A percentile compares a stretch with the other conserved stretches of the same genome.
phyloP scores from a whole-genome alignment of 73 alveolate species.

The Diophrys appendiculata region DNA sequence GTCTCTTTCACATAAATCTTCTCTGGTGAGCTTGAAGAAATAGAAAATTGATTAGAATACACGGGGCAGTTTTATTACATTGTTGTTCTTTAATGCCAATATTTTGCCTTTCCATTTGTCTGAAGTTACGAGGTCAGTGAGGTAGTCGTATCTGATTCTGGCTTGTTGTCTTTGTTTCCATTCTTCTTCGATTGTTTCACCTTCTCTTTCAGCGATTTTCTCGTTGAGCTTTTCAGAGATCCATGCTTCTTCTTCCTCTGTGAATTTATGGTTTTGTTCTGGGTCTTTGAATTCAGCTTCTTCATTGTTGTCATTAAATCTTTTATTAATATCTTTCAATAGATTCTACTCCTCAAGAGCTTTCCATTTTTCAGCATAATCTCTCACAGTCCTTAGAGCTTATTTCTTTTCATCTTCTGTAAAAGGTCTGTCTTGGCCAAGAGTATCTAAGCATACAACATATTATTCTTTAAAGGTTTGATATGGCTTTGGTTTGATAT shows the following conservation, averaged over 20 bases:
- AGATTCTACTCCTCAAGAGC: conserved; percentile 74
- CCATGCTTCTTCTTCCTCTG: conserved; percentile 6
- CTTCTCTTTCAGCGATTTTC: neutral
- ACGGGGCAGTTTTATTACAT: conserved; percentile 78
- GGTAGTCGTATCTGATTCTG: conserved; percentile 41
- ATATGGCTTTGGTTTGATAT: conserved; percentile 75
- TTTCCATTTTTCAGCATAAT: conserved; percentile 76
- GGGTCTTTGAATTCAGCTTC: conserved; percentile 23
- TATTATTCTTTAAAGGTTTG: conserved; percentile 64
- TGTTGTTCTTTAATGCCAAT: conserved; percentile 61
- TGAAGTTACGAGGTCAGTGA: conserved; percentile 41
- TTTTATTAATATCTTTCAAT: conserved; percentile 69
- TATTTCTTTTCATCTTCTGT: conserved; percentile 70
- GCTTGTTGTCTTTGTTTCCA: neutral
- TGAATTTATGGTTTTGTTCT: neutral
- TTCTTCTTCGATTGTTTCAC: conserved; percentile 6
- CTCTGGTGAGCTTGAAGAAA: conserved; percentile 70
- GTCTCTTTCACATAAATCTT: conserved; percentile 79
- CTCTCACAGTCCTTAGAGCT: conserved; percentile 74
- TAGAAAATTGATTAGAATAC: conserved; percentile 80
- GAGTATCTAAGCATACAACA: conserved; percentile 87
- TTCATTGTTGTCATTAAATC: conserved; percentile 59
- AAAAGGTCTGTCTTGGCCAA: conserved; percentile 88
- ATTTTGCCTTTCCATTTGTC: conserved; percentile 69
- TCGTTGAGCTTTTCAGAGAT: conserved; percentile 6